A percentile compares a stretch with the other conserved stretches of the same genome.
phyloP scores from a whole-genome alignment of 306 rosid species.

The Corylus americana region DNA sequence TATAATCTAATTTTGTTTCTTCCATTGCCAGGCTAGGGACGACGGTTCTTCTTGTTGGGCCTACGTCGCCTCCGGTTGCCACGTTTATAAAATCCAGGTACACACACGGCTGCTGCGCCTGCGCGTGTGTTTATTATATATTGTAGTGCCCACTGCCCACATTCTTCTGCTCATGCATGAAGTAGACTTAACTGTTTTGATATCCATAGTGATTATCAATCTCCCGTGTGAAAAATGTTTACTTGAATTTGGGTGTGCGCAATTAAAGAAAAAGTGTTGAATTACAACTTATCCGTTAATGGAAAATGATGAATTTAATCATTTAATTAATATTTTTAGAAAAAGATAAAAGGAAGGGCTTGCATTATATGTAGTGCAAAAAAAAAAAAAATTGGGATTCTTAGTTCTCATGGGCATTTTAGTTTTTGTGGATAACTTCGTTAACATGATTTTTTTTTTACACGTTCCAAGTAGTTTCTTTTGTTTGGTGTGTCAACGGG shows the following conservation, averaged over 20 bases:
- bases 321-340: too few relatives aligned
- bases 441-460: slow-evolving; percentile 5
- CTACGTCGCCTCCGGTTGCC: slow-evolving; percentile 79
- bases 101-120: background rate
- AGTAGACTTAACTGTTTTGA: background rate
- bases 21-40: slow-evolving; percentile 40
- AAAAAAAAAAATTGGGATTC: background rate
- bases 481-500: background rate
- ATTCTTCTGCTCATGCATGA: background rate
- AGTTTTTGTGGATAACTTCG: background rate
- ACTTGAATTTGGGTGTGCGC: too few relatives aligned
- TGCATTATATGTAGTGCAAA: background rate
- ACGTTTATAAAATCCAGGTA: slow-evolving; percentile 71
- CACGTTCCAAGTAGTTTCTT: background rate
- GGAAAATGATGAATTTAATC: too few relatives aligned
- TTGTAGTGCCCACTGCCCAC: background rate
- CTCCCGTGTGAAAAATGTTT: too few relatives aligned
- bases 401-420: background rate
- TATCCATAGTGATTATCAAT: background rate
- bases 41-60: slow-evolving; percentile 50
- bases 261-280: too few relatives aligned
- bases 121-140: background rate
- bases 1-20: background rate
- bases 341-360: background rate
- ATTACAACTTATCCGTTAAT: too few relatives aligned